Percentiles rank a stretch among this genome's conserved stretches.
Conservation (phyloP, 176 grass and related monocot species). For the Avena insularis region DNA sequence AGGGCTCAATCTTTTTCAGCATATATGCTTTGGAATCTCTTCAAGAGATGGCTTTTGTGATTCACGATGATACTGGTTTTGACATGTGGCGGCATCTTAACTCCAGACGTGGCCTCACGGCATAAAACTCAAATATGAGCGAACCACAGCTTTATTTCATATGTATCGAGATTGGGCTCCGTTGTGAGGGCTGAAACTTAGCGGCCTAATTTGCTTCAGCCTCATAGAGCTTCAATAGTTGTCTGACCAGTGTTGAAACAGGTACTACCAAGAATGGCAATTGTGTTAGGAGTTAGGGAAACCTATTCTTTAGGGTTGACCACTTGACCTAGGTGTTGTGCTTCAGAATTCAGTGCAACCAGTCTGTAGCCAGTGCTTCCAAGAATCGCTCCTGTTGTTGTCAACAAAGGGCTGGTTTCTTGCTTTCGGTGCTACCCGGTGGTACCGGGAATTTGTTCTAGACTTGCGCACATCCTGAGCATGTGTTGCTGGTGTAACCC, state of each 20-base stretch:
- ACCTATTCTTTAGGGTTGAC: neutral
- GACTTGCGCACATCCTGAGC: neutral
- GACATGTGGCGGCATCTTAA: too few species aligned
- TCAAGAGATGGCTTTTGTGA: neutral
- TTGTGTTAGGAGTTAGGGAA: neutral
- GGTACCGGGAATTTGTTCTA: neutral
- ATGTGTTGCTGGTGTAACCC: neutral
- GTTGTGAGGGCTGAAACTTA: slow-evolving; percentile 1
- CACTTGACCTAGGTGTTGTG: neutral
- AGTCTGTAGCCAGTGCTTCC: neutral
- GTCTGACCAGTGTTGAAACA: neutral
- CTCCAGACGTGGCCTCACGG: too few species aligned
- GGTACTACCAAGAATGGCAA: neutral
- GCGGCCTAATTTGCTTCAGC: neutral
- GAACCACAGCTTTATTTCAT: too few species aligned
- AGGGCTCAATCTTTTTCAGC: neutral
- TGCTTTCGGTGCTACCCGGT: neutral
- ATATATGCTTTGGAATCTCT: neutral
- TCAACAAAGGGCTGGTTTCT: neutral
- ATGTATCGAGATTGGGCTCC: neutral
- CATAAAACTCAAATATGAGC: too few species aligned
- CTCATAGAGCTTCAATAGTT: neutral
- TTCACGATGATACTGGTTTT: neutral
- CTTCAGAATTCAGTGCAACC: neutral
- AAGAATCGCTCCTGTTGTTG: neutral